A percentile compares a stretch with the other conserved stretches of the same genome.
Conservation (phyloP, 2,329 filamentous ascomycete genomes). For the Penicillium sp. region DNA sequence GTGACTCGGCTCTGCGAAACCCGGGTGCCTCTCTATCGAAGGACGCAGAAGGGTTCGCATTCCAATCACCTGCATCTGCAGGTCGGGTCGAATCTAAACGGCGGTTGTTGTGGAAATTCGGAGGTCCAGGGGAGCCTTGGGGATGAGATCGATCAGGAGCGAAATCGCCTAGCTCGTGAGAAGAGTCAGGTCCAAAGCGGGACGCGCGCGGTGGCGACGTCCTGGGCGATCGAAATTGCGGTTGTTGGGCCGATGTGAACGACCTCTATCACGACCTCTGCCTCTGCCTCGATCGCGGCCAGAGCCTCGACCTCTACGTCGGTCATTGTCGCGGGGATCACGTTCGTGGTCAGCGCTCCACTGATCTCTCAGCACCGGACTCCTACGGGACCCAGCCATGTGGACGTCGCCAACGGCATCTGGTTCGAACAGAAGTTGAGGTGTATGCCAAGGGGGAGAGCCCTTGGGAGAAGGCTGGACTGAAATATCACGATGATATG, state of each 20-base stretch:
- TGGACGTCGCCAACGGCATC: slow-evolving; percentile 47
- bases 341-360: slow-evolving; percentile 50
- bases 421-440: slow-evolving; percentile 24
- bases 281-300: slow-evolving; percentile 40
- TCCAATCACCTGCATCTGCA: slow-evolving; percentile 22
- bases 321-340: slow-evolving; percentile 39
- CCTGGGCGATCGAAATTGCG: slow-evolving; percentile 44
- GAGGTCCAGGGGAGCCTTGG: slow-evolving; percentile 30
- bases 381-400: slow-evolving; percentile 54
- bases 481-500: slow-evolving; percentile 11
- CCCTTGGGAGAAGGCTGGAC: slow-evolving; percentile 11
- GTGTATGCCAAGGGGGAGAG: slow-evolving; percentile 7
- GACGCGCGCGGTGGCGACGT: slow-evolving; percentile 41
- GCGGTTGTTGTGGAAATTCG: slow-evolving; percentile 24
- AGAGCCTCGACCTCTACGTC: slow-evolving; percentile 46
- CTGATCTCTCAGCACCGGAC: slow-evolving; percentile 54
- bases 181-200: slow-evolving; percentile 33
- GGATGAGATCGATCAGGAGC: slow-evolving; percentile 27
- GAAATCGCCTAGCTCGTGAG: slow-evolving; percentile 32
- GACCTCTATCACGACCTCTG: slow-evolving; percentile 44
- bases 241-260: slow-evolving; percentile 35
- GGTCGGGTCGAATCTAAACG: slow-evolving; percentile 25
- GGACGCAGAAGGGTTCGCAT: slow-evolving; percentile 17
- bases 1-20: slow-evolving; percentile 33
- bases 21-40: slow-evolving; percentile 22